Evolutionary conservation across 1,284 basidiomycete species (phyloP), one percentile per base, ranked within the genome.

Genomic region (Ceratobasidium sp.): DNA sequence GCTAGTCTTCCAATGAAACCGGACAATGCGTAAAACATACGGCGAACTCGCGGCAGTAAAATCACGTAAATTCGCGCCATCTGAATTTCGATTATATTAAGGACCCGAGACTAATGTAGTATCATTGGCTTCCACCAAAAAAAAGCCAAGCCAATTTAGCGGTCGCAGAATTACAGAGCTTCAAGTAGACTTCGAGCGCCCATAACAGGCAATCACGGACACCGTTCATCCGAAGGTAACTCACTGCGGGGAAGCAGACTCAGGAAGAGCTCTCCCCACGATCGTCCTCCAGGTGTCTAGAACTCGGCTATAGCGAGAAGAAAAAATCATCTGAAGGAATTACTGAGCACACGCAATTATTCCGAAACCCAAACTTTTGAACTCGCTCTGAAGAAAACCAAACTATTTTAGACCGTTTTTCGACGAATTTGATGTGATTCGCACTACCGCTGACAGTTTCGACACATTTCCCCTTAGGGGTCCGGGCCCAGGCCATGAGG

Each of bases 211-310:
- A 14, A 18, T 60, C 33, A 60, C 41, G 38, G 35, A 41, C 59
- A 60, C 14, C 59, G 59, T 18, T 20, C 59, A 60, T 60, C 59
- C 18, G 59, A 35, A 20, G 33, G 30, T 60, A 60, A n/a, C 59
- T 60, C 59, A 60, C 35, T 60, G 59, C 59, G 59, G 59, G 59
- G 59, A 38, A 60, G 59, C 33, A 27, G 35, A 5, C 59, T 60
- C 59, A 35, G 35, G 59, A 16, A 60, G 59, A 41, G 35, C n/a
- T 38, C n/a, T 35, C 59, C 35, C 59, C 59, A 16, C 59, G 59
- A 60, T 4, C 5, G 18, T 27, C 8, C 33, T 30, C 20, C 59
- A 38, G 35, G 59, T 27, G 33, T 60, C 59, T 60, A 35, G 59
- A 60, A 60, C 59, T 35, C 14, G 38, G 55, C n/a, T 41, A 20